Base-by-base conservation (phyloP, 2,329 filamentous ascomycete species). In the Penicillium psychrosexuale region DNA sequence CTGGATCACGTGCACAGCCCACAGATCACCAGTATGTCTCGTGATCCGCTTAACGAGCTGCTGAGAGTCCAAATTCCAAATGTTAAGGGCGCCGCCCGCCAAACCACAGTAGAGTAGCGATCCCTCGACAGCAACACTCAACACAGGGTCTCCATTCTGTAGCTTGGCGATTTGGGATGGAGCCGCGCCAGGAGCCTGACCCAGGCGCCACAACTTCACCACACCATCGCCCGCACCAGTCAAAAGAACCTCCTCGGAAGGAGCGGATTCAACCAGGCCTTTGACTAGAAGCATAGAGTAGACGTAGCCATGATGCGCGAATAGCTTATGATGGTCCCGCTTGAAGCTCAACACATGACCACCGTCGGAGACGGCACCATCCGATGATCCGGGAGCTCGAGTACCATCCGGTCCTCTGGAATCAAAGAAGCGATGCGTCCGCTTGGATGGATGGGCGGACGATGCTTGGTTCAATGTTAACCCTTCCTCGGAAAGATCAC, bases 21-120 rank as follows among this genome's bases (percentile, higher is more conserved):
- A 91, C 46, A 97, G 84, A 70, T 97, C 91, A 40, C 86, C 87
- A 33, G 84, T 84, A 63, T 91, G 88, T 0, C 88, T 85, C 68
- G 89, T 91, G 67, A 99, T 88, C 17, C 90, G 91, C 54, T 94
- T 83, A 42, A 99, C 81, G 46, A 94, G 86, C 73, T 99, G 94
- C 51, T 88, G 86, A 0, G 94, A 97, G 69, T 97, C 93, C 13
- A 99, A 80, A 69, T 99, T 95, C 93, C 95, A 99, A 11, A 99
- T 84, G 70, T 97, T 93, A 56, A 99, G 85, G 47, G 96, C 84
- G 22, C 94, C 95, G 37, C 90, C 86, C 1, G 91, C 83, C 63
- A 95, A 89, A 44, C 94, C 94, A 56, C 89, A 90, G 69, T 97
- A 99, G 5, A 99, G 80, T 61, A 99, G 95, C 0, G 91, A 92